Base-by-base conservation (phyloP, 768 basidiomycete genomes). In the Mycena epipterygia region DNA sequence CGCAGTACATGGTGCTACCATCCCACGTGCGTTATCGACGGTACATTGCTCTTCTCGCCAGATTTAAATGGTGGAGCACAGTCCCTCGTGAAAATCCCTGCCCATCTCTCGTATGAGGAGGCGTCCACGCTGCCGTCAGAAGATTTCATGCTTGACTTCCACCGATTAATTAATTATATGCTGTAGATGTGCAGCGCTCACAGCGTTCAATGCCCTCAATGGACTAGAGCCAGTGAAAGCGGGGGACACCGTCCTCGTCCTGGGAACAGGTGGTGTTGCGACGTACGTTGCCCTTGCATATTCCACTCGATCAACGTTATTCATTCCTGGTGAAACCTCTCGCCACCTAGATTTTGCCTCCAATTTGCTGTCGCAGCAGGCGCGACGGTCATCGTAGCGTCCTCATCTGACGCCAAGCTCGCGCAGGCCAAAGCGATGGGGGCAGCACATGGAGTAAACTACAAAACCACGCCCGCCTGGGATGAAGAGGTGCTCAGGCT, bases 151-250 rank as follows among this genome's bases (percentile, higher is more conserved):
- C 13, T 16, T 29, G 14, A 6, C 30, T 44, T 59, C 37, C 2
- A 85, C 74, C 42, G 76, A 7, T 30, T 17, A 37, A 25, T 21
- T 39, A 17, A 46, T 12, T 42, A 6, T 21, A 39, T 9, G 32
- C 23, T 51, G 7, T 56, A 89, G 87, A 33, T 89, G 88, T 67
- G 89, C 90, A 7, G 90, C 85, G 5, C 72, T 92, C 62, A 93
- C 90, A 0, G 90, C 91, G 0, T 93, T 91, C 80, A 90, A 88
- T 69, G 86, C 87, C 6, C 78, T 92, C 55, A 73, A 83, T 69
- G 89, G 89, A 4, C 81, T 83, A 0, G 77, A 79, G 7, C 85
- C 87, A 23, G 68, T 91, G 69, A 87, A 89, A 75, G 87, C 86
- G 17, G 91, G 91, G 19, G 89, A 91, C 68, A 83, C 82, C 23